Evolutionary conservation across 2,329 filamentous ascomycete genomes (phyloP).

Genomic region (Colletotrichum acutatum): DNA sequence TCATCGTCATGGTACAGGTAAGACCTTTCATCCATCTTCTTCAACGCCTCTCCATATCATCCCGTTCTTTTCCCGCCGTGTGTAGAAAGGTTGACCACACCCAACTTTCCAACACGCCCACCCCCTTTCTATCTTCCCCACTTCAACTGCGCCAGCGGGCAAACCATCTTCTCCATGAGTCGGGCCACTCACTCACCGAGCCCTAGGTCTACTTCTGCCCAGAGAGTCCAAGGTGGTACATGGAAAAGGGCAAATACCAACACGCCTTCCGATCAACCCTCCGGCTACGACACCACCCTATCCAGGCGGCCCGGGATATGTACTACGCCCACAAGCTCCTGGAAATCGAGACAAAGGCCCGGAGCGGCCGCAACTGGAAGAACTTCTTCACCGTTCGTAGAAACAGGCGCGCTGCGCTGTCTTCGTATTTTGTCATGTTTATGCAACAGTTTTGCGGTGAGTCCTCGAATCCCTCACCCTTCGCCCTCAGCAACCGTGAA

Average conservation of each 20-base stretch:
- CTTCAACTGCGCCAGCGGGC: too few relatives aligned
- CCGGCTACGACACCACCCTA: constrained; percentile 56
- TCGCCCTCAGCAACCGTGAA: neutral
- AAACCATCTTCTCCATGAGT: neutral
- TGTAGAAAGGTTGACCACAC: too few relatives aligned
- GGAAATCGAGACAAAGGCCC: constrained; percentile 44
- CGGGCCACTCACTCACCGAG: neutral
- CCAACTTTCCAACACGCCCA: accelerated
- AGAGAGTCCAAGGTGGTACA: constrained; percentile 65
- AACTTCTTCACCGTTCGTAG: constrained; percentile 51
- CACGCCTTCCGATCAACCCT: constrained; percentile 58
- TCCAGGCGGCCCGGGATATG: constrained; percentile 63
- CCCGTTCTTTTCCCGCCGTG: neutral
- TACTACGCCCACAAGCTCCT: constrained; percentile 58
- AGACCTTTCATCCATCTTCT: neutral
- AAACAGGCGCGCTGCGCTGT: constrained; percentile 49
- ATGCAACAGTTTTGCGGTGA: constrained; percentile 49
- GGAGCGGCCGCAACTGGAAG: constrained; percentile 44
- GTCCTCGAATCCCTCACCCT: too few relatives aligned
- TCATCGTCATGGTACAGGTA: constrained; percentile 58
- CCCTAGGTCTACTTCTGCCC: constrained; percentile 61
- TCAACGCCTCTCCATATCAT: neutral
- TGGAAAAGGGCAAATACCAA: constrained; percentile 58
- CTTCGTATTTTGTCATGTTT: constrained; percentile 51
- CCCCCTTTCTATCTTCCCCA: too few relatives aligned